Evolutionary conservation across 371 early-diverging fungal species (phyloP), one percentile per base, ranked within the genome.

Genomic region (Circinella umbellata): DNA sequence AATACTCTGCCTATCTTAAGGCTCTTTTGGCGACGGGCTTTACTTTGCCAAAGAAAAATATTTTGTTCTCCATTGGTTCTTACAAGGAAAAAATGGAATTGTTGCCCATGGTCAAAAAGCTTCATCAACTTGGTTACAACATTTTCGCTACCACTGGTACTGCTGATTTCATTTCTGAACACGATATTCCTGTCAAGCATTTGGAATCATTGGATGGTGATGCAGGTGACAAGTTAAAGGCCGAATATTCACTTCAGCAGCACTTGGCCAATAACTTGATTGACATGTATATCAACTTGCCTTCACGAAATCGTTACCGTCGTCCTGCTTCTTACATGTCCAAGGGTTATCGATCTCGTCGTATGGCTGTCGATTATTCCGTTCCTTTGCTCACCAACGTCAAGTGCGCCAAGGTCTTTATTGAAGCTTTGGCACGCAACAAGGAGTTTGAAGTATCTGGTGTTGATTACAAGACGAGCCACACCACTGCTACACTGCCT

Each of bases 271-370:
- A 94, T 89, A 96, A 97, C 85, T 81, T 95, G 82, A 98, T 98
- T 74, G 99, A 98, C 76, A 84, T 98, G 78, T 98, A 98, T 87
- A 93, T 97, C 86, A 98, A 98, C 81, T 86, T 98, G 87, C 98
- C 97, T 47, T 96, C 95, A 57, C 94, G 94, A 76, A 98, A 98
- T 86, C 86, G 92, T 57, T 98, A 90, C 94, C 92, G 98, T 64
- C 92, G 98, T 59, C 98, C 97, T 66, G 96, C 98, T 39, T 91
- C 92, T 70, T 98, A 97, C 86, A 94, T 98, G 88, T 91, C 92
- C 67, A 92, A 93, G 76, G 99, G 98, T 55, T 98, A 98, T 85
- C 88, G 92, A 66, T 92, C 95, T 55, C 93, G 99, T 68, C 92
- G 99, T 82, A 93, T 97, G 94, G 97, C 98, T 46, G 96, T 98